phyloP scores from a whole-genome alignment of 139 green algal species.

The Pleodorina starrii region DNA sequence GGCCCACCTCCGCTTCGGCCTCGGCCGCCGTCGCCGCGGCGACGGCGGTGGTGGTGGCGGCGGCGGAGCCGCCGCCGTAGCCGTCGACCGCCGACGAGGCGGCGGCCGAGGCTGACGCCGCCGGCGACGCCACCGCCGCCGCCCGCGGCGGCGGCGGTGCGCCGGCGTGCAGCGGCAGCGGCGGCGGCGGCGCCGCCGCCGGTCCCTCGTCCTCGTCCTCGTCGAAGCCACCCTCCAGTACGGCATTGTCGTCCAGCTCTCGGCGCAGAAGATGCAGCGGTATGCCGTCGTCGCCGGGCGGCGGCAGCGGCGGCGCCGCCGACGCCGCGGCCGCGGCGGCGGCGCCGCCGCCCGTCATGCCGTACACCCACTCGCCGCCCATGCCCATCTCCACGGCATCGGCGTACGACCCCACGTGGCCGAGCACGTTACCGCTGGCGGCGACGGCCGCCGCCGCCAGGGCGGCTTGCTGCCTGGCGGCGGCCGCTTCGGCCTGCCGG shows the following conservation, averaged over 20 bases:
- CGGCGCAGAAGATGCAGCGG: background rate
- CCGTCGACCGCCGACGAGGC: background rate
- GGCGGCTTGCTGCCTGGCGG: background rate
- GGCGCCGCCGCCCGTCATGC: background rate
- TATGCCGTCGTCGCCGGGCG: background rate
- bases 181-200: background rate
- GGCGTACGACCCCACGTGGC: slow-evolving; percentile 38
- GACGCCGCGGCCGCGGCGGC: background rate
- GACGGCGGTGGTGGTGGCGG: background rate
- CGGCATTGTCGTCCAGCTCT: background rate
- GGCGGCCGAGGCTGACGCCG: background rate
- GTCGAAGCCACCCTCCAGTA: slow-evolving; percentile 26
- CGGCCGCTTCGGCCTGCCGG: slow-evolving; percentile 2
- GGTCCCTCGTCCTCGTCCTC: background rate
- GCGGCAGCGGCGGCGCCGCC: background rate
- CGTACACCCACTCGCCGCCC: slow-evolving; percentile 38
- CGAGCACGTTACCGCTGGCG: background rate
- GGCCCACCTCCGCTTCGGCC: background rate
- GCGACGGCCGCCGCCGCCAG: background rate
- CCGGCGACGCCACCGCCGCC: background rate
- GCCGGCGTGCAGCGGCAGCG: background rate
- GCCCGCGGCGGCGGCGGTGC: background rate
- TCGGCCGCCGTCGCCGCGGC: background rate
- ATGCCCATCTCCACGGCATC: slow-evolving; percentile 32
- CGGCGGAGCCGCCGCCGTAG: no score